Base-by-base conservation (phyloP, 2,329 filamentous ascomycete genomes). In the Dactylellina drechsleri region DNA sequence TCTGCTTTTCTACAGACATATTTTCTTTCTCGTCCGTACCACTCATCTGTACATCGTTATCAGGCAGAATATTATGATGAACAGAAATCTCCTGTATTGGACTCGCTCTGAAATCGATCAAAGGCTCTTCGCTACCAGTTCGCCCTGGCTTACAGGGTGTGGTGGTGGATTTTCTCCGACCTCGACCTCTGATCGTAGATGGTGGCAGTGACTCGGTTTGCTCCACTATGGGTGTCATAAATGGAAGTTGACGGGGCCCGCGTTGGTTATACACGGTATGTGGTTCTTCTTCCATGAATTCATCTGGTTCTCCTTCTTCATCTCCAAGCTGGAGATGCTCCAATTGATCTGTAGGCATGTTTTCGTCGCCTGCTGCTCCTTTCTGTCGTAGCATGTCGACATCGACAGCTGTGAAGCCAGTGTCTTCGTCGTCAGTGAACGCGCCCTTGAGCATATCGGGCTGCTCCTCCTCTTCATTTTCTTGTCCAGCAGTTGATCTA, bases 161-260 rank as follows among this genome's bases (percentile, higher is more conserved):
- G 56, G 71, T 75, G n/a, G 71, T 75, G 52, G 71, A 75, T 71
- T 80, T 76, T 47, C 79, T 65, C 47, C 78, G 70, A 66, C 77
- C 23, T 73, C 68, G 75, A 26, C 72, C 78, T 28, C 76, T 67
- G 47, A 68, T 79, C 79, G 65, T 83, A 80, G 72, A 81, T 66
- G 68, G 72, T 20, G 71, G 77, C 50, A 77, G 76, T 10, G 90
- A 91, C 82, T 99, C 95, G 0, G 95, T 99, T 79, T 92, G 90
- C 82, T 99, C 95, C 0, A 95, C 94, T 78, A 99, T 99, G 0
- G 95, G 95, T 0, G 95, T 99, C 95, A 99, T 98, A 81, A 98
- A 99, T 2, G 94, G 95, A 8, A 98, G 85, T 65, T 93, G 90
- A 82, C 93, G 97, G 80, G 97, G 96, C 78, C 77, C 54, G 78